Conservation (phyloP, 2,329 filamentous ascomycete species). For the Davidsoniella neocaledoniae region DNA sequence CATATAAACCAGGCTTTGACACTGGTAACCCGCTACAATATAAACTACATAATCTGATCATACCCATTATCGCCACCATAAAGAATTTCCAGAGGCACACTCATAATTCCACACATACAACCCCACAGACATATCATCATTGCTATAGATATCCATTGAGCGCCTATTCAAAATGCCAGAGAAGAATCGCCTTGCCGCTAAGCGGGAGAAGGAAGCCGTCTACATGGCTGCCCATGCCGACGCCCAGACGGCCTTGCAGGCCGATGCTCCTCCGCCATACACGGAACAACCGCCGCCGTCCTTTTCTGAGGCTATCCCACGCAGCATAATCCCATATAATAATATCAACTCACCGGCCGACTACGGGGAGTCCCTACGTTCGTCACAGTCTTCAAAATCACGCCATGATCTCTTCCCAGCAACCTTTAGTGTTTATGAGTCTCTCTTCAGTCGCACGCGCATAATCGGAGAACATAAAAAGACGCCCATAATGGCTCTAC, state of each 20-base stretch:
- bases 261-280: neutral
- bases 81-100: too few species aligned
- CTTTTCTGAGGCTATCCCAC: neutral
- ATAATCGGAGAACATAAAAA: slow-evolving; percentile 8
- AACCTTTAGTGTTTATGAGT: slow-evolving; percentile 9
- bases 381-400: neutral
- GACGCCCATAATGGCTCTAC: slow-evolving; percentile 5
- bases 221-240: slow-evolving; percentile 6
- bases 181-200: neutral
- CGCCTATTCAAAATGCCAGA: too few species aligned
- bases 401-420: slow-evolving; percentile 6
- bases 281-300: neutral
- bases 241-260: neutral
- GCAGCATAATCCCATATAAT: neutral
- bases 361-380: neutral
- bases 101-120: too few species aligned
- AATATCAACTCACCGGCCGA: neutral
- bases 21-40: too few species aligned
- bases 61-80: too few species aligned
- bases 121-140: too few species aligned
- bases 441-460: slow-evolving; percentile 2
- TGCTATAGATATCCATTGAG: too few species aligned
- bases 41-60: too few species aligned
- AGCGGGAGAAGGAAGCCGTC: slow-evolving; percentile 4
- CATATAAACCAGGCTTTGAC: too few species aligned